Evolutionary conservation across 768 basidiomycete genomes (phyloP), one percentile per base, ranked within the genome.

Genomic region (Phanerochaete carnosa): DNA sequence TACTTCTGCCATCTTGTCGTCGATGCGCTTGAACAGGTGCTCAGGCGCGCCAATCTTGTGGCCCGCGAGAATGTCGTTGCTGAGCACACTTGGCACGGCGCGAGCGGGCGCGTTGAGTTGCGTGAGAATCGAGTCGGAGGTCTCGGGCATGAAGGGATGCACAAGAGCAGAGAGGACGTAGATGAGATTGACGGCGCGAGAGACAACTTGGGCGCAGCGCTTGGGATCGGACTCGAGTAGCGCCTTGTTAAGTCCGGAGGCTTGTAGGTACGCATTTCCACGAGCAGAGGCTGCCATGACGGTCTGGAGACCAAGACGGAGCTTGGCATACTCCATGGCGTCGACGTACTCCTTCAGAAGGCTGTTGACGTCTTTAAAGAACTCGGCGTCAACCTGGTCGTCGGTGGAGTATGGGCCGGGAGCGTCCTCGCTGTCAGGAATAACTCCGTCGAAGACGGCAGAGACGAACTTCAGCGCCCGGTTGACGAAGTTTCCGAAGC

Each of bases 401-500:
- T 88, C 85, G 16, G 84, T 80, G 8, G 89, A 85, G 50, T 92
- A 76, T 19, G 88, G 85, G 6, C 92, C 92, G 8, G 83, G 81
- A 22, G 76, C 75, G 63, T 93, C 90, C 19, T 78, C 80, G 39
- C 90, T 83, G 22, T 55, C 54, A 0, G 96, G 95, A 37, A 98
- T 80, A 45, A 89, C 75, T 52, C 90, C 75, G 56, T 86, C 83
- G 70, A 89, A 96, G 70, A 94, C 93, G 5, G 92, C 89, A 6
- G 89, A 84, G 30, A 94, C 84, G 70, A 99, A 99, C 74, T 98
- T 98, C 70, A 98, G 79, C 19, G 85, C 81, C 28, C 97, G 90
- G 74, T 99, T 99, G 64, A 98, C 91, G 67, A 97, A 98, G 78
- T 99, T 99, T 46, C 97, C 97, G 67, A 99, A 91, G 76, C 92